These are phyloP conservation scores for Paragyromitra xinjiangensis DNA, from an alignment of 495 filamentous ascomycete species.

Conservation along the genomic window DNA sequence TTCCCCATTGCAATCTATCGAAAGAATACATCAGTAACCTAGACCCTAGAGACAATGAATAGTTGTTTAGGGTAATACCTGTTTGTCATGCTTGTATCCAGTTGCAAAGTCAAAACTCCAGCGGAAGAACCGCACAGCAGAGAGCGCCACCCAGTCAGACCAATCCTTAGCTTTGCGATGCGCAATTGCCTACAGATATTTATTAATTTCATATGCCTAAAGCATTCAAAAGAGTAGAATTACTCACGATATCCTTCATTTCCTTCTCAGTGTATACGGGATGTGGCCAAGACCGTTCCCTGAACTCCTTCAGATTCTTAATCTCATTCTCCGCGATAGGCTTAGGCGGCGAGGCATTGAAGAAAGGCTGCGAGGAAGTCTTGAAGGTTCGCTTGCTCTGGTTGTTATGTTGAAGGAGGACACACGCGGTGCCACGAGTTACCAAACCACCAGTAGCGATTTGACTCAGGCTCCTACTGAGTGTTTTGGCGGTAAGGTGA, in stretches of 20 bases:
- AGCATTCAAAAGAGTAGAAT: not conserved
- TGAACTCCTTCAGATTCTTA: constrained; percentile 44
- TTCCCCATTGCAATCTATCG: constrained; percentile 53
- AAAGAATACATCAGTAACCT: constrained; percentile 3
- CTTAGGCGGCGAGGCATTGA: constrained; percentile 35
- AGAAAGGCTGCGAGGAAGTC: constrained; percentile 40
- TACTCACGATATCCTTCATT: constrained; percentile 67
- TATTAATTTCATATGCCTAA: constrained; percentile 1
- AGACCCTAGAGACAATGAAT: not conserved
- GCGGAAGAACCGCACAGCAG: constrained; percentile 69
- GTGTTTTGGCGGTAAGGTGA: constrained; percentile 8
- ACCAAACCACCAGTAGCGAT: constrained; percentile 32
- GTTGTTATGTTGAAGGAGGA: constrained; percentile 33
- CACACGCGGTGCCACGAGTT: constrained; percentile 30
- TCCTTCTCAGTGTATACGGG: constrained; percentile 69
- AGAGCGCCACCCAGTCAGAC: constrained; percentile 74
- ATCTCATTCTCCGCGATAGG: constrained; percentile 24
- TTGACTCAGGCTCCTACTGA: constrained; percentile 30
- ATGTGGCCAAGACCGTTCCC: constrained; percentile 72
- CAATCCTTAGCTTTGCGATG: constrained; percentile 73
- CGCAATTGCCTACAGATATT: constrained; percentile 61
- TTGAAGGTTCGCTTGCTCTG: constrained; percentile 29
- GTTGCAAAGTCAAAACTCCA: constrained; percentile 74
- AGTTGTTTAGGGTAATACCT: constrained; percentile 46
- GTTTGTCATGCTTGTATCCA: constrained; percentile 74